Conservation (phyloP, 2,329 filamentous ascomycete genomes). For the Paraphoma sp. region DNA sequence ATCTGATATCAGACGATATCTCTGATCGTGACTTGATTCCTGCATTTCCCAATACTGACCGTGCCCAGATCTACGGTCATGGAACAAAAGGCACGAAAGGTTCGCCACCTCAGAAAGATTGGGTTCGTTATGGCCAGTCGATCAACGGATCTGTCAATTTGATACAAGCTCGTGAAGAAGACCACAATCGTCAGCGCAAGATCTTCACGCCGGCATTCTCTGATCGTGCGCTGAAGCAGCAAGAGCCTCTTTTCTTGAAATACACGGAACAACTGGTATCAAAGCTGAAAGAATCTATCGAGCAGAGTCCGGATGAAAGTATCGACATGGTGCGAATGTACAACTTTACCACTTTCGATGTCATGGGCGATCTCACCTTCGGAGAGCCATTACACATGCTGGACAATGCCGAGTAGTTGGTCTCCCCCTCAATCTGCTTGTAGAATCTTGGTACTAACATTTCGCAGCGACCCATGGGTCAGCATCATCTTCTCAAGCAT, state of each 20-base stretch:
- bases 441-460: not conserved
- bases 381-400: conserved; percentile 41
- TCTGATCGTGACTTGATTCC: no score
- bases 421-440: not conserved
- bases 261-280: conserved; percentile 52
- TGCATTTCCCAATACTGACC: not conserved
- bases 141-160: conserved; percentile 38
- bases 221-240: conserved; percentile 49
- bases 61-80: conserved; percentile 30
- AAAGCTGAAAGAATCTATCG: conserved; percentile 40
- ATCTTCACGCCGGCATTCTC: conserved; percentile 53
- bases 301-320: conserved; percentile 37
- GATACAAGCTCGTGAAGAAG: conserved; percentile 38
- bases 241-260: conserved; percentile 49
- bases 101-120: conserved; percentile 21
- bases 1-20: not conserved
- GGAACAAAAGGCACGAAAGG: conserved; percentile 26
- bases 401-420: conserved; percentile 21
- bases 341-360: conserved; percentile 42
- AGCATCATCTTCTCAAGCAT: conserved; percentile 33
- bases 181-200: conserved; percentile 48
- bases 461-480: conserved; percentile 35
- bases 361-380: conserved; percentile 45
- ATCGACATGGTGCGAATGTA: conserved; percentile 42
- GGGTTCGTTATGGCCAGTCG: conserved; percentile 31